A percentile compares a stretch with the other conserved stretches of the same genome.
Conservation (phyloP, 2,329 filamentous ascomycete species). For the Didymella keratinophila region DNA sequence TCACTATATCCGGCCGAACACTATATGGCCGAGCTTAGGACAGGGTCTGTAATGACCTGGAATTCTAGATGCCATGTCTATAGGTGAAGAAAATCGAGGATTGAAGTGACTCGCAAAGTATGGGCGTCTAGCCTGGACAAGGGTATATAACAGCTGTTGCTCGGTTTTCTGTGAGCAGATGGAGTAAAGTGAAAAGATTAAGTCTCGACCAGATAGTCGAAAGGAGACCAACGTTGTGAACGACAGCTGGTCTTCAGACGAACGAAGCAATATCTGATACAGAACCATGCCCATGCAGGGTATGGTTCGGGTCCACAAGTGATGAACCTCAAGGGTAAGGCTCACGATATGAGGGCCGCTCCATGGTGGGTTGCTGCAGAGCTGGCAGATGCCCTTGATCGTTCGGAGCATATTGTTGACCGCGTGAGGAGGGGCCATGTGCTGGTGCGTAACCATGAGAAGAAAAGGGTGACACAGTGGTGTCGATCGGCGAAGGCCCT, state of each 20-base stretch:
- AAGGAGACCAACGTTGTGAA: background rate
- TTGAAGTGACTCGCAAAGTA: background rate
- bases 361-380: conserved; percentile 9
- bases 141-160: conserved; percentile 20
- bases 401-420: conserved; percentile 20
- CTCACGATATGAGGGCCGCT: conserved; percentile 27
- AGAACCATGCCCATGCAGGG: background rate
- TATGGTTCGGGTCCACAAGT: background rate
- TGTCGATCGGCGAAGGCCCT: conserved; percentile 33
- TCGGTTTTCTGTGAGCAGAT: background rate
- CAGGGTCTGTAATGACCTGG: conserved; percentile 4
- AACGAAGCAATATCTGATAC: background rate
- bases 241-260: background rate
- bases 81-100: background rate
- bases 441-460: conserved; percentile 27
- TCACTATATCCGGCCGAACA: no score
- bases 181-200: conserved; percentile 1
- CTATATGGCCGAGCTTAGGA: background rate
- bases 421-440: background rate
- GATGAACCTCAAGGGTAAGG: conserved; percentile 21
- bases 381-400: conserved; percentile 20
- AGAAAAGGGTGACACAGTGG: conserved; percentile 29
- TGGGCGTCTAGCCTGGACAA: conserved; percentile 6
- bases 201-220: background rate
- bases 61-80: conserved; percentile 11